Percentiles rank a stretch among this genome's conserved stretches.
Evolutionary conservation across 208 protist species (phyloP).

Genomic region (Crithidia expoeki): DNA sequence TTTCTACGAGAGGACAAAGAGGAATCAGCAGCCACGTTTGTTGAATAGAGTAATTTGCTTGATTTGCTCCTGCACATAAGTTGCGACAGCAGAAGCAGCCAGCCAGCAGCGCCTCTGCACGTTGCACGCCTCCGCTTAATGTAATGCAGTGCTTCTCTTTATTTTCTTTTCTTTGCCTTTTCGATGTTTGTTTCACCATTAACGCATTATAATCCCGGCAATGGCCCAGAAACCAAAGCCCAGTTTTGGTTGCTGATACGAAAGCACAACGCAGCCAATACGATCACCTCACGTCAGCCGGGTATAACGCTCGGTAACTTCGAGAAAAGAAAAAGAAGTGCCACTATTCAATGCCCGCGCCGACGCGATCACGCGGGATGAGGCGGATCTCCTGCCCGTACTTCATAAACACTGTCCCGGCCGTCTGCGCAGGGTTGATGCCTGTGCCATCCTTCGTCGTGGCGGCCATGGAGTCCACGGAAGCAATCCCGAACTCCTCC

Average conservation of each 20-base stretch:
- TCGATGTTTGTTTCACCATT: background rate
- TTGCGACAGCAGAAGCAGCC: too few species aligned
- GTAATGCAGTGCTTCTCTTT: background rate
- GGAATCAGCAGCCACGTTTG: too few species aligned
- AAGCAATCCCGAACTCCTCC: constrained; percentile 90
- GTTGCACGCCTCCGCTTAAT: too few species aligned
- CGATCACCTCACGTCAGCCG: too few species aligned
- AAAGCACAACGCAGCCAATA: background rate
- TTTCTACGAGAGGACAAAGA: too few species aligned
- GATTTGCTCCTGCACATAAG: too few species aligned
- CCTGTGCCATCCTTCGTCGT: constrained; percentile 95
- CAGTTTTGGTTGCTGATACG: background rate
- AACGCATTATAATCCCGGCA: too few species aligned
- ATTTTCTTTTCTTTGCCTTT: background rate
- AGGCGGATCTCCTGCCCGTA: constrained; percentile 94
- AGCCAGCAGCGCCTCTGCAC: too few species aligned
- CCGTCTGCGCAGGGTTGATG: constrained; percentile 94
- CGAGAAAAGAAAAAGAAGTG: background rate
- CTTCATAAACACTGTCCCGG: constrained; percentile 95
- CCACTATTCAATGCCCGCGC: constrained; percentile 13
- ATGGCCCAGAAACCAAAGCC: background rate
- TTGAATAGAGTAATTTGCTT: too few species aligned
- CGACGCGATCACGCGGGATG: constrained; percentile 95
- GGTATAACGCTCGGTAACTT: too few species aligned
- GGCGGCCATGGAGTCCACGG: constrained; percentile 81